Percentiles rank a stretch among this genome's conserved stretches.
phyloP scores from a whole-genome alignment of 306 rosid species.

The Citrullus colocynthis region DNA sequence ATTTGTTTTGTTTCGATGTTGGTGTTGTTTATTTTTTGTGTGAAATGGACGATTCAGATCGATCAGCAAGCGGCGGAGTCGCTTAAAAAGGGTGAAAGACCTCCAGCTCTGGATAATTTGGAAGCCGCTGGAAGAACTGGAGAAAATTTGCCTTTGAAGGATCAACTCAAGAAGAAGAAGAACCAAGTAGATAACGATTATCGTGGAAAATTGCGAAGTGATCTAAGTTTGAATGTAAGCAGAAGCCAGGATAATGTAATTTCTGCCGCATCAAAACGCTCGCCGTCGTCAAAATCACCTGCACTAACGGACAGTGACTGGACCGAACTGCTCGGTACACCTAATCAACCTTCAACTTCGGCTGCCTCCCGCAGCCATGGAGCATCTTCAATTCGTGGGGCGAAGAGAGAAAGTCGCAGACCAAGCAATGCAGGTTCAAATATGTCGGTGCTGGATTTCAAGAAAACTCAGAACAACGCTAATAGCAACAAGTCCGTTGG shows the following conservation, averaged over 20 bases:
- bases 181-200: conserved; percentile 29
- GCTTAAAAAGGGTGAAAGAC: conserved; percentile 62
- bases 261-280: conserved; percentile 26
- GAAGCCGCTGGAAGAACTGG: conserved; percentile 36
- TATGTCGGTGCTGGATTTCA: conserved; percentile 26
- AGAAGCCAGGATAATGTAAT: conserved; percentile 20
- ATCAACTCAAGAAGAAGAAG: conserved; percentile 66
- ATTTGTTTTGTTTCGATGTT: not conserved
- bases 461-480: conserved; percentile 32
- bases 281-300: conserved; percentile 31
- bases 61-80: conserved; percentile 99
- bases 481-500: conserved; percentile 17
- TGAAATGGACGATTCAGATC: conserved; percentile 47
- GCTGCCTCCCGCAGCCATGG: conserved; percentile 27
- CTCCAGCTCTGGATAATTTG: conserved; percentile 29
- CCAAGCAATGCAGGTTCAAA: conserved; percentile 25
- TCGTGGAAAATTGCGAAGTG: conserved; percentile 44
- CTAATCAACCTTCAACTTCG: conserved; percentile 31
- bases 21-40: not conserved
- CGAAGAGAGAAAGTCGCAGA: conserved; percentile 40
- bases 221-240: conserved; percentile 26
- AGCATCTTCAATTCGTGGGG: conserved; percentile 26
- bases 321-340: conserved; percentile 73
- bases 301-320: conserved; percentile 65
- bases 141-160: conserved; percentile 48